Base-by-base conservation (phyloP, 805 yeast species). In the Candida bentonensis region DNA sequence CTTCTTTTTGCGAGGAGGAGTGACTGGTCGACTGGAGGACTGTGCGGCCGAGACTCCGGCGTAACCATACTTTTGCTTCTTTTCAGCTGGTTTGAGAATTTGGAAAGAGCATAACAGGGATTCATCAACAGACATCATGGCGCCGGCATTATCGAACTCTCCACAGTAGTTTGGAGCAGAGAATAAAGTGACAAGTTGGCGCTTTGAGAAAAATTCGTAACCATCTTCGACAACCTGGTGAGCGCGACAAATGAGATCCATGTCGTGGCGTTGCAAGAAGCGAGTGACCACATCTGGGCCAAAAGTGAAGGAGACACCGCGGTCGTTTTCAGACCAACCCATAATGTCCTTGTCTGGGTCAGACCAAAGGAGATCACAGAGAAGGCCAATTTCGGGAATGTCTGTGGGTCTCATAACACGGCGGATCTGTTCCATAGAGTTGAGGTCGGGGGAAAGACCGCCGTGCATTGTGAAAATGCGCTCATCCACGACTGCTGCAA, bases 141-240 rank as follows among this genome's bases (percentile, higher is more conserved):
- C 98, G 60, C 97, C 98, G 2, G 97, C 96, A 60, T 89, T 89
- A 66, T 89, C 98, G 62, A 89, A 89, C 66, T 92, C 97, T 57
- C 98, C 98, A 74, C 97, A 92, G 64, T 88, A 88, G 67, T 92
- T 92, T 55, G 98, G 98, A 46, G 98, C 98, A 44, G 92, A 79
- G 63, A 89, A 89, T 53, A 89, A 72, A 25, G 98, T 89, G 42
- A 89, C 97, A 60, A 89, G 74, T 66, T 89, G 97, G 61, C 97
- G 82, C 65, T 89, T 89, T 52, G 92, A 78, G 65, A 92, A 89
- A 62, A 89, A 89, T 70, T 89, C 97, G 66, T 92, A 89, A 53
- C 98, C 98, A 66, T 89, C 98, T 69, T 89, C 98, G 49, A 89
- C 98, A 51, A 89, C 98, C 69, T 89, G 97, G 72, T 89, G 98